Evolutionary conservation across 208 protist species (phyloP).

Genomic region (Crithidia brevicula): DNA sequence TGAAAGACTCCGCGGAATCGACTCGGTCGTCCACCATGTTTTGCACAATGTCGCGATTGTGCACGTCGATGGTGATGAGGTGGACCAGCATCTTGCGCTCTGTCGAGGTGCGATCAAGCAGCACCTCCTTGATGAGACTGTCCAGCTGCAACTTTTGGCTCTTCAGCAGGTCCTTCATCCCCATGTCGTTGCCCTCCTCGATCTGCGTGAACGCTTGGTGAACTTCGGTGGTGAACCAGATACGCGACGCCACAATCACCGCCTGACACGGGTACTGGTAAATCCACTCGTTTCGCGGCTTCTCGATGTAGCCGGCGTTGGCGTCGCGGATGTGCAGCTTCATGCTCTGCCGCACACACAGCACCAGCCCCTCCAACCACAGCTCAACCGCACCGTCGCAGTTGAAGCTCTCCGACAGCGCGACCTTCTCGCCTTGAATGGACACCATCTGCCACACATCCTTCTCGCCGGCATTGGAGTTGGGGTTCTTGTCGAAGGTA

Average conservation of each 20-base stretch:
- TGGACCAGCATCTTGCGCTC: constrained; percentile 98
- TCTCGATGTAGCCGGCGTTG: constrained; percentile 95
- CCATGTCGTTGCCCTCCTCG: constrained; percentile 98
- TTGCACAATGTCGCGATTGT: constrained; percentile 95
- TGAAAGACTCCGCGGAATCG: constrained; percentile 94
- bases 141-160: constrained; percentile 94
- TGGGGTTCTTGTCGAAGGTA: constrained; percentile 86
- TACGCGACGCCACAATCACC: constrained; percentile 94
- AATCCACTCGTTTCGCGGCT: constrained; percentile 97
- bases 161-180: constrained; percentile 98
- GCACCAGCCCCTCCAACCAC: constrained; percentile 96
- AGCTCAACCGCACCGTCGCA: constrained; percentile 97
- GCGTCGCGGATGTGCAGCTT: constrained; percentile 88
- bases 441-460: constrained; percentile 94
- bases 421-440: constrained; percentile 95
- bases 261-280: constrained; percentile 97
- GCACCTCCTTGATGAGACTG: constrained; percentile 95
- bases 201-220: constrained; percentile 98
- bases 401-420: constrained; percentile 87
- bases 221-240: constrained; percentile 98
- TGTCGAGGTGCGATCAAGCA: constrained; percentile 90
- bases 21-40: constrained; percentile 95
- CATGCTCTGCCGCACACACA: constrained; percentile 87
- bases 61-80: constrained; percentile 98
- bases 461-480: constrained; percentile 45